Conservation (phyloP, 2,329 filamentous ascomycete species). For the Diaporthe velutina region DNA sequence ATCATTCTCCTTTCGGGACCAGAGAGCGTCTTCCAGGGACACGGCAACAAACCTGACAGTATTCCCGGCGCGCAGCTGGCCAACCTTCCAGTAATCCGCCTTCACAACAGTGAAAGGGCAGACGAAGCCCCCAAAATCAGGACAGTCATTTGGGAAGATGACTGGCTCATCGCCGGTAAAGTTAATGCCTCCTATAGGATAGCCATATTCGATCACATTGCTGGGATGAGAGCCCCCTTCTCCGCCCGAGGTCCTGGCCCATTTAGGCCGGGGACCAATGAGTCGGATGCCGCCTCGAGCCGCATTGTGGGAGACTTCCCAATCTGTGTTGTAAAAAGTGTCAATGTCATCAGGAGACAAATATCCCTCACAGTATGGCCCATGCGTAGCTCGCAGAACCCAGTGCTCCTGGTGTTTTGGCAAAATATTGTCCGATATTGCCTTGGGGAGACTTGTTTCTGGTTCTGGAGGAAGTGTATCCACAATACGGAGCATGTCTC, state of each 20-base stretch:
- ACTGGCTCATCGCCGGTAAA: slow-evolving; percentile 73
- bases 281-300: slow-evolving; percentile 72
- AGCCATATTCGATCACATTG: slow-evolving; percentile 71
- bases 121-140: slow-evolving; percentile 72
- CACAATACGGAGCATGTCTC: slow-evolving; percentile 63
- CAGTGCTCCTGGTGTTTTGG: slow-evolving; percentile 63
- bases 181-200: slow-evolving; percentile 68
- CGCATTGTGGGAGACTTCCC: slow-evolving; percentile 73
- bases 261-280: slow-evolving; percentile 69
- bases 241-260: slow-evolving; percentile 70
- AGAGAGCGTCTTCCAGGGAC: slow-evolving; percentile 64
- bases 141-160: slow-evolving; percentile 71
- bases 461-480: slow-evolving; percentile 41
- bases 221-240: slow-evolving; percentile 74
- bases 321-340: slow-evolving; percentile 68
- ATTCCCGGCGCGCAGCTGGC: slow-evolving; percentile 71
- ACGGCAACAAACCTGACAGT: slow-evolving; percentile 63
- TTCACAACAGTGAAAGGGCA: slow-evolving; percentile 67
- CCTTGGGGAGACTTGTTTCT: slow-evolving; percentile 50
- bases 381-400: slow-evolving; percentile 67
- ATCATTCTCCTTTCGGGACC: slow-evolving; percentile 56
- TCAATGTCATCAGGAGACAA: slow-evolving; percentile 64
- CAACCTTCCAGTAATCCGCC: slow-evolving; percentile 72
- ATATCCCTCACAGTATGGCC: slow-evolving; percentile 68
- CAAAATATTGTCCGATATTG: slow-evolving; percentile 59